Evolutionary conservation across 352 stramenopile genomes (phyloP).

Genomic region (Phytophthora agathidicida): DNA sequence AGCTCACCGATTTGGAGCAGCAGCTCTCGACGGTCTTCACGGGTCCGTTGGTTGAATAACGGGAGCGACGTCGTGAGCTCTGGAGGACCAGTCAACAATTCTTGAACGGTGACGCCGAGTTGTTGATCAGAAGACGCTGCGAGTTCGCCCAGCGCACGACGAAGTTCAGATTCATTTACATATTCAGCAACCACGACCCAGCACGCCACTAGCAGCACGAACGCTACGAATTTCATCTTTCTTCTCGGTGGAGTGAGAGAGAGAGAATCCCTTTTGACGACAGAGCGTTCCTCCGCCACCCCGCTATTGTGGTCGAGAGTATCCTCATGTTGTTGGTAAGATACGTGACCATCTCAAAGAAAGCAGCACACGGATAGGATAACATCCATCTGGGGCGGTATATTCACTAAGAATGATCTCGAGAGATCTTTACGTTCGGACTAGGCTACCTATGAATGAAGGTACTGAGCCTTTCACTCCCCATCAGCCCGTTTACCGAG

Average conservation of each 20-base stretch:
- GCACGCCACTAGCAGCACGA: conserved; percentile 16
- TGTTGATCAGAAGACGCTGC: conserved; percentile 7
- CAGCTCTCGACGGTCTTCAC: conserved; percentile 28
- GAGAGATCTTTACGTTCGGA: no score
- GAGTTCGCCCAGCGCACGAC: conserved; percentile 15
- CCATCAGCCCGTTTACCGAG: no score
- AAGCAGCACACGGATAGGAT: no score
- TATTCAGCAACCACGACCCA: conserved; percentile 8
- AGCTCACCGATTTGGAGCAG: conserved; percentile 49
- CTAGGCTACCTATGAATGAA: no score
- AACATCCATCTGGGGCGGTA: no score
- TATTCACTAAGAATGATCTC: no score
- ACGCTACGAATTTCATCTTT: conserved; percentile 10
- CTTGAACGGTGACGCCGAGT: conserved; percentile 11
- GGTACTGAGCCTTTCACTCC: no score
- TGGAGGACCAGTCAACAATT: conserved; percentile 19
- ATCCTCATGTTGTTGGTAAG: conserved; percentile 21
- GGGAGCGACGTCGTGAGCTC: conserved; percentile 19
- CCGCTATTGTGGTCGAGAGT: conserved; percentile 19
- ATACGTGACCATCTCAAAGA: conserved; percentile 8
- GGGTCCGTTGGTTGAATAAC: conserved; percentile 28
- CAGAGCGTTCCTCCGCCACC: conserved; percentile 6
- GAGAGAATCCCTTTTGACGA: conserved; percentile 18
- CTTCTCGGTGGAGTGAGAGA: conserved; percentile 3
- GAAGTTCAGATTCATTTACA: conserved; percentile 17